phyloP scores from a whole-genome alignment of 176 grass and related monocot species.

The Raddia guianensis region DNA sequence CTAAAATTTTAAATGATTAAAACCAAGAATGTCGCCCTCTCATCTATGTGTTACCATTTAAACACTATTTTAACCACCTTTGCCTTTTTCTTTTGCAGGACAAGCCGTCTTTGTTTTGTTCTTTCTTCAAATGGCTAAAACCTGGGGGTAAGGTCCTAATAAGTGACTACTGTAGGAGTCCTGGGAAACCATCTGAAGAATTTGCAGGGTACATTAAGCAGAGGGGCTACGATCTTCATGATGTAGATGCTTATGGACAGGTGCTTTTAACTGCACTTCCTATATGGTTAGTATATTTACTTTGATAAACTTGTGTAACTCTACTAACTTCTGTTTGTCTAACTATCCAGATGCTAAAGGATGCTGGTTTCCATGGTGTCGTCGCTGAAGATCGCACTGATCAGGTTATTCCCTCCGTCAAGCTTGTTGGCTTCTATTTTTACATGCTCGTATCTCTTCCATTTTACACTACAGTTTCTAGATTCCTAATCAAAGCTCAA shows the following conservation, averaged over 20 bases:
- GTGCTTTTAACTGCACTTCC: slow-evolving; percentile 40
- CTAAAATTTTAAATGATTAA: not conserved
- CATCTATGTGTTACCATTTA: not conserved
- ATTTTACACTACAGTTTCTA: not conserved
- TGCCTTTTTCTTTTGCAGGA: slow-evolving; percentile 61
- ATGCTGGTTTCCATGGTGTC: slow-evolving; percentile 81
- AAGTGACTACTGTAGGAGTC: slow-evolving; percentile 87
- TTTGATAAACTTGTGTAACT: not conserved
- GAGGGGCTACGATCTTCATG: slow-evolving; percentile 94
- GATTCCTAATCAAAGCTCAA: not conserved
- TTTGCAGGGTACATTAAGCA: slow-evolving; percentile 86
- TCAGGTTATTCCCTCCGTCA: slow-evolving; percentile 54
- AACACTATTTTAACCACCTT: slow-evolving; percentile 1
- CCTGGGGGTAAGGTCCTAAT: slow-evolving; percentile 95
- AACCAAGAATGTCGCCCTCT: not conserved
- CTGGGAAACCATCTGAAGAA: slow-evolving; percentile 69
- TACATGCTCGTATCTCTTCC: not conserved
- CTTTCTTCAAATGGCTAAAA: slow-evolving; percentile 92
- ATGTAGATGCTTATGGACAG: slow-evolving; percentile 83
- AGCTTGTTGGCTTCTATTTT: not conserved
- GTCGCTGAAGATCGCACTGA: slow-evolving; percentile 83
- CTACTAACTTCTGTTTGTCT: slow-evolving; percentile 26
- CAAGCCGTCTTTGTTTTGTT: slow-evolving; percentile 72
- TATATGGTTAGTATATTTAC: not conserved
- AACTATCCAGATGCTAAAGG: slow-evolving; percentile 66